Conservation (phyloP, 768 basidiomycete genomes). For the Xanthoconium stramineum region DNA sequence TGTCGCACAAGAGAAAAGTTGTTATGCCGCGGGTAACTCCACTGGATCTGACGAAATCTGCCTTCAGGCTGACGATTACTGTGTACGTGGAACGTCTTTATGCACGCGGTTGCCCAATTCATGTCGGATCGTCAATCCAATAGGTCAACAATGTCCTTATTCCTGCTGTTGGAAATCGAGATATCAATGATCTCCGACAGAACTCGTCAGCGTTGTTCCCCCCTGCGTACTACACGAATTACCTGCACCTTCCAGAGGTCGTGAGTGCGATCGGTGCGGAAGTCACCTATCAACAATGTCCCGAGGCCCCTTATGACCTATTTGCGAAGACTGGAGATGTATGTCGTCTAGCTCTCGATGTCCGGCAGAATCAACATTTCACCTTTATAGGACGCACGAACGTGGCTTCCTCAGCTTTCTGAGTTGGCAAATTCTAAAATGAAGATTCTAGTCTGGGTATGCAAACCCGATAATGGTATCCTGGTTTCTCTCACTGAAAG, state of each 20-base stretch:
- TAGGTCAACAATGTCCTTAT: constrained; percentile 47
- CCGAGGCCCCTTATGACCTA: constrained; percentile 38
- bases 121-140: neutral
- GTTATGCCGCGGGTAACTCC: constrained; percentile 52
- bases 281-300: constrained; percentile 46
- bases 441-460: constrained; percentile 41
- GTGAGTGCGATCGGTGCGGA: constrained; percentile 53
- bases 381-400: constrained; percentile 31
- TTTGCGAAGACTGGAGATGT: constrained; percentile 59
- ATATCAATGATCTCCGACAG: constrained; percentile 58
- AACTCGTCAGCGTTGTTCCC: constrained; percentile 52
- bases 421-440: constrained; percentile 35
- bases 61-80: constrained; percentile 48
- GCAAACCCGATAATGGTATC: neutral
- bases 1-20: constrained; percentile 50
- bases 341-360: constrained; percentile 9
- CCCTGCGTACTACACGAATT: constrained; percentile 52
- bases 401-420: constrained; percentile 36
- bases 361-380: neutral
- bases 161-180: constrained; percentile 51
- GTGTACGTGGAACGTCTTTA: constrained; percentile 37
- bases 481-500: neutral
- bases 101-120: neutral
- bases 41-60: constrained; percentile 49
- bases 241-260: constrained; percentile 37